A percentile compares a stretch with the other conserved stretches of the same genome.
Evolutionary conservation across 2,329 filamentous ascomycete species (phyloP).

Genomic region (Cercospora sp.): DNA sequence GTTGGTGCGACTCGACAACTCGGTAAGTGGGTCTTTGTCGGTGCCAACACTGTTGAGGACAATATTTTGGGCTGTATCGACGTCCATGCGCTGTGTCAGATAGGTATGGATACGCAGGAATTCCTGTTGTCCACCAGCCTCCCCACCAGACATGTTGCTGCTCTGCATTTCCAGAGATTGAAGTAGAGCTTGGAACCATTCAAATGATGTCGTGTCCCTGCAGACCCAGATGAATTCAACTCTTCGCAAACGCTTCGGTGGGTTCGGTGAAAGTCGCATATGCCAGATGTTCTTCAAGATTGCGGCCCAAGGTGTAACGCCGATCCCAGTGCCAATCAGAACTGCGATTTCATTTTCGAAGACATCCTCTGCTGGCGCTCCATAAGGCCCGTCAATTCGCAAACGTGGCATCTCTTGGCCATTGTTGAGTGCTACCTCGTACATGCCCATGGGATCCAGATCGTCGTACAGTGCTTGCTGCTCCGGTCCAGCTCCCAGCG

Average conservation of each 20-base stretch:
- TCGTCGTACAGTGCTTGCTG: conserved; percentile 89
- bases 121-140: conserved; percentile 62
- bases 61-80: conserved; percentile 93
- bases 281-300: conserved; percentile 99
- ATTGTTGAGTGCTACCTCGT: conserved; percentile 92
- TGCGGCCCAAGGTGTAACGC: conserved; percentile 81
- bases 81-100: conserved; percentile 88
- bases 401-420: conserved; percentile 88
- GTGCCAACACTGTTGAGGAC: conserved; percentile 92
- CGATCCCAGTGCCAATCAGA: conserved; percentile 82
- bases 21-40: conserved; percentile 85
- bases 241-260: conserved; percentile 81
- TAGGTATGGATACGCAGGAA: conserved; percentile 99
- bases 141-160: conserved; percentile 54
- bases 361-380: conserved; percentile 94
- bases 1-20: conserved; percentile 85
- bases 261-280: conserved; percentile 83
- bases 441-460: conserved; percentile 93
- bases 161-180: conserved; percentile 88
- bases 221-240: conserved; percentile 99
- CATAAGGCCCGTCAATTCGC: conserved; percentile 92
- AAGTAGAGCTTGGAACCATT: conserved; percentile 97
- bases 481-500: conserved; percentile 84
- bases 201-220: conserved; percentile 91
- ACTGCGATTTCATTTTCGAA: conserved; percentile 91